Evolutionary conservation across 2,329 filamentous ascomycete species (phyloP).

Genomic region (Purpureocillium lavendulum): DNA sequence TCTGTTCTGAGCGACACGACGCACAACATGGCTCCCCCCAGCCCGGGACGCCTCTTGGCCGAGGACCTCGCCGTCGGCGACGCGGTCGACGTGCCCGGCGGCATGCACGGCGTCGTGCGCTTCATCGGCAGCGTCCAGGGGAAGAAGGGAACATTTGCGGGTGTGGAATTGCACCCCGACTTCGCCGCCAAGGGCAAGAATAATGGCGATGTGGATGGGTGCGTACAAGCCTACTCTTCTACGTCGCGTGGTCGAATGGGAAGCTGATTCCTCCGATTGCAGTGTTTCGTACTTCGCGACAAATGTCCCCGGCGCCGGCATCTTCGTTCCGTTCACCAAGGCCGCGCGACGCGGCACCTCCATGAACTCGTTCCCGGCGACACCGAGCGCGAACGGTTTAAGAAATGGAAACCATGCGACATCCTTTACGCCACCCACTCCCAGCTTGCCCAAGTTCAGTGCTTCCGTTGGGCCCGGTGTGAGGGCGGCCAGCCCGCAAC

Average conservation of each 20-base stretch:
- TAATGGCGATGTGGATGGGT: constrained; percentile 93
- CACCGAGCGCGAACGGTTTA: constrained; percentile 58
- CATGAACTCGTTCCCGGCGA: constrained; percentile 49
- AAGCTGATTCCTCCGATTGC: constrained; percentile 5
- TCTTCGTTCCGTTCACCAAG: constrained; percentile 84
- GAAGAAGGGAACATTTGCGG: constrained; percentile 86
- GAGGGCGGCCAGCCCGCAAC: constrained; percentile 61
- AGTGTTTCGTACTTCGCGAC: constrained; percentile 77
- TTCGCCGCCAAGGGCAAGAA: constrained; percentile 87
- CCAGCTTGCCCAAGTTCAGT: constrained; percentile 70
- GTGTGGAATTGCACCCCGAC: constrained; percentile 78
- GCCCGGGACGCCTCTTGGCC: constrained; percentile 41
- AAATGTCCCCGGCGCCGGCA: constrained; percentile 69
- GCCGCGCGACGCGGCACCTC: constrained; percentile 58
- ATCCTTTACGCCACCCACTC: constrained; percentile 55
- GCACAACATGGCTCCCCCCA: constrained; percentile 40
- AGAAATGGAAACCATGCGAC: constrained; percentile 47
- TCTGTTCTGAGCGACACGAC: constrained; percentile 33
- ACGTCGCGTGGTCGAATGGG: too few species aligned
- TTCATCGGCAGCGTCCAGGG: constrained; percentile 82
- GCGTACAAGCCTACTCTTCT: constrained; percentile 21
- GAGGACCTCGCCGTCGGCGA: constrained; percentile 67
- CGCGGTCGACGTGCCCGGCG: constrained; percentile 81
- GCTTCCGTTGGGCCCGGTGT: constrained; percentile 71
- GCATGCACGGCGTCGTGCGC: constrained; percentile 82